These are phyloP conservation scores for Cytospora chrysosperma DNA, from an alignment of 2,329 filamentous ascomycete species.

Conservation along the genomic window DNA sequence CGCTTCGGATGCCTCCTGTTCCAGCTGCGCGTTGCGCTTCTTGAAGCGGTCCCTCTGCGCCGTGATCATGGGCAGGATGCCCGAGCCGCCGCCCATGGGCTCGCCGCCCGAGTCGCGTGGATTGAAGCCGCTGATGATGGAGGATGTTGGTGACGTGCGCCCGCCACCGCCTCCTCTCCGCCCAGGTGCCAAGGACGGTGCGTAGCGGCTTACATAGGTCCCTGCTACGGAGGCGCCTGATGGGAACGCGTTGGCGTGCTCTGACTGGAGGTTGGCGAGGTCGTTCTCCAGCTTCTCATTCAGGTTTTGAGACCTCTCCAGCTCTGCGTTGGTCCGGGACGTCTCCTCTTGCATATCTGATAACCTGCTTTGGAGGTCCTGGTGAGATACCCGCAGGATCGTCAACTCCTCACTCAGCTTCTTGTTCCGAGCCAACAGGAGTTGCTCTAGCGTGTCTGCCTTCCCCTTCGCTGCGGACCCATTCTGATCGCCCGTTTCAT, in stretches of 20 bases:
- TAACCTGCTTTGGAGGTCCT: slow-evolving; percentile 80
- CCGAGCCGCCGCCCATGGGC: slow-evolving; percentile 71
- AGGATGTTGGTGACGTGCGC: slow-evolving; percentile 84
- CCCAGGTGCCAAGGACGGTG: slow-evolving; percentile 58
- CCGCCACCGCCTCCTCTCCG: slow-evolving; percentile 56
- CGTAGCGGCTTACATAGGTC: slow-evolving; percentile 80
- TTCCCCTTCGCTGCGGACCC: slow-evolving; percentile 56
- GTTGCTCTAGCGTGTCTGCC: slow-evolving; percentile 83
- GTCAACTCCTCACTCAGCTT: slow-evolving; percentile 94
- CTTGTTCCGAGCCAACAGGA: slow-evolving; percentile 90
- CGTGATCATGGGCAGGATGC: slow-evolving; percentile 96
- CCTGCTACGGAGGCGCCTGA: slow-evolving; percentile 90
- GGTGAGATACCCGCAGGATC: slow-evolving; percentile 87
- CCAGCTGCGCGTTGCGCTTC: slow-evolving; percentile 87
- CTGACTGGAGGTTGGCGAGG: slow-evolving; percentile 80
- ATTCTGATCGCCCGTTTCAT: slow-evolving; percentile 41
- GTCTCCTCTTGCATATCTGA: slow-evolving; percentile 81
- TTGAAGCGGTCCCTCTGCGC: slow-evolving; percentile 98
- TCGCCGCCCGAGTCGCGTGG: slow-evolving; percentile 60
- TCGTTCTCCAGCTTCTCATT: slow-evolving; percentile 92
- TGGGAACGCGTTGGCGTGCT: slow-evolving; percentile 79
- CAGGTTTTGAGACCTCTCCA: slow-evolving; percentile 80
- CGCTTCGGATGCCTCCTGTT: slow-evolving; percentile 82
- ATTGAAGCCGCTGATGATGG: slow-evolving; percentile 97
- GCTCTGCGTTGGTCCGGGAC: slow-evolving; percentile 76